phyloP scores from a whole-genome alignment of 192 early-diverging fungal species.

The Chytriomyces confervae region DNA sequence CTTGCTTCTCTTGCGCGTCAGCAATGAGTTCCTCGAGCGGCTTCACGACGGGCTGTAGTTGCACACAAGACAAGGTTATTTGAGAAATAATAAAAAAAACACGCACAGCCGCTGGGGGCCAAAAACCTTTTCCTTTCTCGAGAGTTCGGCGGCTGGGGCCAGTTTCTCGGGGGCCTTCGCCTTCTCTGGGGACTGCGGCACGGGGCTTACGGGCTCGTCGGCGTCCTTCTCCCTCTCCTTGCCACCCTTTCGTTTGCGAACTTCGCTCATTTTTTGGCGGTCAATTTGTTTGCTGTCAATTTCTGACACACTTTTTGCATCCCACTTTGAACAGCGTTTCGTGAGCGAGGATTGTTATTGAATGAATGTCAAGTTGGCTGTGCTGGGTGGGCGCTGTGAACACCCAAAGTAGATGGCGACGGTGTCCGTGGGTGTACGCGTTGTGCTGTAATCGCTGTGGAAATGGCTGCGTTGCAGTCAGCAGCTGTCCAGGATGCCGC shows the following conservation, averaged over 20 bases:
- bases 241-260: slow-evolving; percentile 20
- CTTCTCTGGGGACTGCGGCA: background rate
- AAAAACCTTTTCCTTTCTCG: background rate
- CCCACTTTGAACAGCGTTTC: too few species aligned
- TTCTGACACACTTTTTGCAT: too few species aligned
- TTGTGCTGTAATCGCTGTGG: too few species aligned
- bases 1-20: background rate
- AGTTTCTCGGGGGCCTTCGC: background rate
- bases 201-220: background rate
- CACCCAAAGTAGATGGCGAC: too few species aligned
- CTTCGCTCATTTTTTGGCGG: background rate
- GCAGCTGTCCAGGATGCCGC: too few species aligned
- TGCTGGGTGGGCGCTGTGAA: too few species aligned
- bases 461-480: too few species aligned
- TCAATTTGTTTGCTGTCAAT: too few species aligned
- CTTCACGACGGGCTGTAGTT: background rate
- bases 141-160: background rate
- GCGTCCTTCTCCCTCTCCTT: background rate
- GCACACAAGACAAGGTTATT: background rate
- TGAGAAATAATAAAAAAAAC: background rate
- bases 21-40: background rate
- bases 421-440: too few species aligned
- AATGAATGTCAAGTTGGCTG: too few species aligned
- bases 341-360: too few species aligned
- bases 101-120: background rate